Evolutionary conservation across 2,329 filamentous ascomycete species (phyloP).

Genomic region (Cryoendolithus antarcticus): DNA sequence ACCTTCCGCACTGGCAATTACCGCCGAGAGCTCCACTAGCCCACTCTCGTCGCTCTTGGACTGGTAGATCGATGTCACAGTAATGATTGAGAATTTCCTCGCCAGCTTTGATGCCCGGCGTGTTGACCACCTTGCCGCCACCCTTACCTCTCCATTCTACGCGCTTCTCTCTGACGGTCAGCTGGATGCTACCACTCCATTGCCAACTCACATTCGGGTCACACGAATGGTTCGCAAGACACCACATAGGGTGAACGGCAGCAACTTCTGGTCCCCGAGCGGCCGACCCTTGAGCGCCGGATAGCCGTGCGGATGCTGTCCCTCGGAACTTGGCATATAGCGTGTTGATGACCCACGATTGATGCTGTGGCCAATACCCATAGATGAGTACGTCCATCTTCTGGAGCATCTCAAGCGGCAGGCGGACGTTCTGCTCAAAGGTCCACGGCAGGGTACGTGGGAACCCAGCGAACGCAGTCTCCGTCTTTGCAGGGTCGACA

Average conservation of each 20-base stretch:
- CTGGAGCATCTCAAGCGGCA: constrained; percentile 64
- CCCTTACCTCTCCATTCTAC: constrained; percentile 36
- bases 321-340: constrained; percentile 87
- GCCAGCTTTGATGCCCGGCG: constrained; percentile 54
- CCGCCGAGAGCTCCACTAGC: constrained; percentile 77
- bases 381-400: constrained; percentile 78
- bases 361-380: constrained; percentile 40
- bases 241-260: constrained; percentile 92
- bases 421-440: constrained; percentile 62
- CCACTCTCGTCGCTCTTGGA: constrained; percentile 78
- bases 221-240: constrained; percentile 90
- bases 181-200: constrained; percentile 68
- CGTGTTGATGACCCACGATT: constrained; percentile 80
- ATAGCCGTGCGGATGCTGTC: constrained; percentile 77
- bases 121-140: constrained; percentile 14
- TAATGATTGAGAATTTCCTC: constrained; percentile 92
- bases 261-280: constrained; percentile 82
- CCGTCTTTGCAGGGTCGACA: constrained; percentile 1
- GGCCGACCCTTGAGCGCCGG: constrained; percentile 32
- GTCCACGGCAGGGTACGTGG: constrained; percentile 61
- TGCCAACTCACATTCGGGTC: constrained; percentile 93
- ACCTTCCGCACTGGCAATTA: constrained; percentile 75
- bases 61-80: constrained; percentile 69
- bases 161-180: constrained; percentile 49
- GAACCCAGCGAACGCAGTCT: constrained; percentile 12